Evolutionary conservation across 2,329 filamentous ascomycete genomes (phyloP).

Genomic region (Fragosphaeria purpurea): DNA sequence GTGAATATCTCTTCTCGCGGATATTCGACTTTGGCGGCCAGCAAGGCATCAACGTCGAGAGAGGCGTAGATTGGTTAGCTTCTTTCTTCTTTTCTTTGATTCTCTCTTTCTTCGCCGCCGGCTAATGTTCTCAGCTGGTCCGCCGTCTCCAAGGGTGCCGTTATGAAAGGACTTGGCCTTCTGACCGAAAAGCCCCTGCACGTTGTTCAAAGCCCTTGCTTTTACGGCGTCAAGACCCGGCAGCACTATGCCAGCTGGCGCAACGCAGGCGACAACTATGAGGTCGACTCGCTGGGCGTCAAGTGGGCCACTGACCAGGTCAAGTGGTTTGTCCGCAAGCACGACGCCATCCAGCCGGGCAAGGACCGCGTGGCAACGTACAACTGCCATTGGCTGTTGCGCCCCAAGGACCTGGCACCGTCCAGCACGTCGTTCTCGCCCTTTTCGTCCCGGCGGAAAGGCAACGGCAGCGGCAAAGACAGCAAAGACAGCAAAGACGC

Average conservation of each 20-base stretch:
- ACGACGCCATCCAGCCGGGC: constrained; percentile 15
- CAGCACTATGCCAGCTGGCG: constrained; percentile 11
- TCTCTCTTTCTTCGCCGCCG: neutral
- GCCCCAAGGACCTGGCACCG: constrained; percentile 8
- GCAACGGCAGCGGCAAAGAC: neutral
- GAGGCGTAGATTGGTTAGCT: constrained; percentile 12
- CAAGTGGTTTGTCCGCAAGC: constrained; percentile 16
- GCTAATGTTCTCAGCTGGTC: constrained; percentile 10
- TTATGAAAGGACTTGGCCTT: constrained; percentile 18
- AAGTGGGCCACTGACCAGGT: constrained; percentile 17
- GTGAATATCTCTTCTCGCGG: constrained; percentile 14
- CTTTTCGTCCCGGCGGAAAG: constrained; percentile 1
- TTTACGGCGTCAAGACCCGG: constrained; percentile 16
- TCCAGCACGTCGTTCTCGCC: neutral
- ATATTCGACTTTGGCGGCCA: constrained; percentile 12
- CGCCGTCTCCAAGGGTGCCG: constrained; percentile 18
- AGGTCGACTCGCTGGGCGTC: constrained; percentile 13
- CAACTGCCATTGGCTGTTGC: constrained; percentile 16
- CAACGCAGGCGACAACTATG: constrained; percentile 7
- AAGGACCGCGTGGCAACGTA: constrained; percentile 10
- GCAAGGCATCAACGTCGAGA: constrained; percentile 13
- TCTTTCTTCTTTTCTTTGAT: neutral
- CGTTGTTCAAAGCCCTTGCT: constrained; percentile 11
- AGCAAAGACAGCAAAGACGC: too few relatives aligned
- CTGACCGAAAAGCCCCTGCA: constrained; percentile 14